phyloP scores from a whole-genome alignment of 129 eudicot genomes.

The Tagetes patula region DNA sequence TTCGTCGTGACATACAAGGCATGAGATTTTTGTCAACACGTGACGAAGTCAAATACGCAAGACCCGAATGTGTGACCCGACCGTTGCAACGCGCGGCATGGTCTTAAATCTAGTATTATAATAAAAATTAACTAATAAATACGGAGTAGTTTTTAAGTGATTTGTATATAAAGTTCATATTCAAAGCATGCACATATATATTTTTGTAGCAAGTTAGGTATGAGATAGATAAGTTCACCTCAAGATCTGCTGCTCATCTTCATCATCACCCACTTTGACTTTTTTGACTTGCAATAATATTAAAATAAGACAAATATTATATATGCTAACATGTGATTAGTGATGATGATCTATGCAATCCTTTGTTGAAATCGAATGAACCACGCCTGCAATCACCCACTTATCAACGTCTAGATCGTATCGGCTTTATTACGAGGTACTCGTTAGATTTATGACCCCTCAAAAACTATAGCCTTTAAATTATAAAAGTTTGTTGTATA shows the following conservation, averaged over 20 bases:
- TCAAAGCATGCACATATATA: neutral
- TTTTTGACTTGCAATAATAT: constrained; percentile 6
- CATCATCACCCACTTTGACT: constrained; percentile 17
- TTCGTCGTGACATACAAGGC: too few relatives aligned
- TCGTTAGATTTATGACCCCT: too few relatives aligned
- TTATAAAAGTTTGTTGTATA: too few relatives aligned
- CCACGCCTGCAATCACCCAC: neutral
- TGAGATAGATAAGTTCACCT: constrained; percentile 26
- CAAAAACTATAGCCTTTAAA: too few relatives aligned
- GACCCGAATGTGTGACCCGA: too few relatives aligned
- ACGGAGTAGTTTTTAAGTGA: too few relatives aligned
- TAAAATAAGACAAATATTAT: neutral
- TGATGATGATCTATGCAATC: neutral
- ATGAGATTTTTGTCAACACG: too few relatives aligned
- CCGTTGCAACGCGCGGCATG: too few relatives aligned
- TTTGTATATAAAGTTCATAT: neutral
- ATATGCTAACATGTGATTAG: neutral
- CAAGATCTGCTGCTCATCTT: constrained; percentile 25
- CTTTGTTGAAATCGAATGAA: neutral
- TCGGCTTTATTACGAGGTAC: too few relatives aligned
- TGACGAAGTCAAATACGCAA: too few relatives aligned
- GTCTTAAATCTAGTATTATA: neutral
- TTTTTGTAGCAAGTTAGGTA: constrained; percentile 31
- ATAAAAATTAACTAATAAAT: neutral
- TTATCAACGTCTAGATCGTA: neutral